Evolutionary conservation across 352 stramenopile genomes (phyloP), one percentile per base, ranked within the genome.

Genomic region (Phytophthora sojae): DNA sequence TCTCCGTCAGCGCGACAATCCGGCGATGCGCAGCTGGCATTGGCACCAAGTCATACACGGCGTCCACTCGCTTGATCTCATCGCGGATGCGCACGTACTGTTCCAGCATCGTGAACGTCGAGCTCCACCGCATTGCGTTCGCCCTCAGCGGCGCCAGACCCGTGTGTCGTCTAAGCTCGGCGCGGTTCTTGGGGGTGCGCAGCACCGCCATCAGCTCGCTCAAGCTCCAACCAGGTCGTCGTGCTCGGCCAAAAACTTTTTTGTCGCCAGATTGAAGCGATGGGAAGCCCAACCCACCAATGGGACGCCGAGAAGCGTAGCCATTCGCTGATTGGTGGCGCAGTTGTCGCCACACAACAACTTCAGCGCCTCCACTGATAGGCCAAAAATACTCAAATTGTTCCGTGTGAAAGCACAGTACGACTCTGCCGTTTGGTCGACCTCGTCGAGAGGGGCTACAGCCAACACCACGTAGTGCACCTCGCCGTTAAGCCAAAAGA

Each of bases 1-100:
- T 19, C 14, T 25, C 51, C 9, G 57, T 15, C 3, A 69, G 62
- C 4, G 52, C 54, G 17, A 57, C 62, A 9, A 63, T 53, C 6
- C 30, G 62, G 2, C 29, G 62, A 23, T 70, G 47, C 35, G 42
- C 45, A 0, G 25, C 55, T 47, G 37, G 23, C 35, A 56, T 64
- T 8, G 47, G 49, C 29, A 64, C 57, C 21, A 54, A 25, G 45
- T 64, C 37, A 19, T 60, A 54, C 32, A 60, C 47, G 47, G 63
- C 47, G 0, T 64, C 54, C 19, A 64, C 56, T 14, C 49, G 5
- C 63, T 70, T 64, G 7, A 23, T 23, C 4, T 17, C 35, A 35
- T 70, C 63, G 1, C 44, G 62, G 26, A 69, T 64, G 15, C 19
- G n/a, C 19, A 69, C 45, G 23, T 69, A 69, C 8, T 32, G 47